These are phyloP conservation scores for Pseudocercospora ulei DNA, from an alignment of 2,329 filamentous ascomycete genomes.

Conservation along the genomic window DNA sequence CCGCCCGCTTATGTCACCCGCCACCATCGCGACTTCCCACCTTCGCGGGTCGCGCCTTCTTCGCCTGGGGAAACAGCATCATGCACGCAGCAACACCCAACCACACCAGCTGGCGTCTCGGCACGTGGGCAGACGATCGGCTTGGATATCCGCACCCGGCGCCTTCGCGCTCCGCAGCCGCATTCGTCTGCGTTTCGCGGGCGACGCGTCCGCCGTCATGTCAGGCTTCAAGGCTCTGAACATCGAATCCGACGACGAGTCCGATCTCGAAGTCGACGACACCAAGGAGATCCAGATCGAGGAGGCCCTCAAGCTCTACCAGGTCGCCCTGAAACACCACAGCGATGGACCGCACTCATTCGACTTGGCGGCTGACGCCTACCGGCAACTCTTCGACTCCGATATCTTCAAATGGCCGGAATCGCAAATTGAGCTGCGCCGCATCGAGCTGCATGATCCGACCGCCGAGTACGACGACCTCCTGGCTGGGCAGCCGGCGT, in stretches of 20 bases:
- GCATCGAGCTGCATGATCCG: conserved; percentile 49
- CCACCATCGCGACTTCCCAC: no score
- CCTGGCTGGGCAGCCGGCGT: conserved; percentile 36
- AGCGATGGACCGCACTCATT: conserved; percentile 72
- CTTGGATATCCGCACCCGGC: no score
- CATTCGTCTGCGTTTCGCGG: no score
- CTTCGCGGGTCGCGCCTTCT: no score
- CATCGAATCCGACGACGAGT: conserved; percentile 80
- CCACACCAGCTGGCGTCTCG: no score
- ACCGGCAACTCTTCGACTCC: conserved; percentile 73
- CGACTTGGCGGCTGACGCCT: conserved; percentile 67
- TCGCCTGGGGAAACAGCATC: no score
- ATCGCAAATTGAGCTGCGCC: conserved; percentile 71
- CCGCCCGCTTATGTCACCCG: no score
- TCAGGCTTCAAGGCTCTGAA: conserved; percentile 77
- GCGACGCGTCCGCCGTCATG: no score
- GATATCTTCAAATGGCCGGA: conserved; percentile 93
- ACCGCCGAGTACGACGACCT: conserved; percentile 36
- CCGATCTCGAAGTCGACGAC: conserved; percentile 85
- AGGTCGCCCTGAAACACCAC: conserved; percentile 81
- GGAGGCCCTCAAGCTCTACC: conserved; percentile 89
- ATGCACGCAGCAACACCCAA: no score
- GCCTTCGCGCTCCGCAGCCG: no score
- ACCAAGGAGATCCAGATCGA: conserved; percentile 96
- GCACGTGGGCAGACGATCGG: no score